Percentiles rank a stretch among this genome's conserved stretches.
phyloP scores from a whole-genome alignment of 352 stramenopile genomes.

The Globisporangium uncinulatum region DNA sequence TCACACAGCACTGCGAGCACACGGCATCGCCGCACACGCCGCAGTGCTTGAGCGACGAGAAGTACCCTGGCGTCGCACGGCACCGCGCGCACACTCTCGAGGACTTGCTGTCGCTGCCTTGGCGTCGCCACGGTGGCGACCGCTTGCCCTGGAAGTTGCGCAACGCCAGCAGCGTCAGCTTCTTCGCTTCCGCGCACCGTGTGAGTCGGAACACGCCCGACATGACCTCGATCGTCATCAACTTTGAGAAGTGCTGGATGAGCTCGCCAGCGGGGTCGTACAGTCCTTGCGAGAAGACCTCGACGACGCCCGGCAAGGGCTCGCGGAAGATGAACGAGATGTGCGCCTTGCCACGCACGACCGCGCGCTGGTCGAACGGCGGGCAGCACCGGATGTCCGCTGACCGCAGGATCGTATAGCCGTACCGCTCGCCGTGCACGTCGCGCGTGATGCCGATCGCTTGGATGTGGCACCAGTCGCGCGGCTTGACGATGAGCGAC shows the following conservation, averaged over 20 bases:
- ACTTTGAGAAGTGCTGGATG: slow-evolving; percentile 16
- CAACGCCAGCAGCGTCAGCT: slow-evolving; percentile 35
- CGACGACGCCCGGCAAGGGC: slow-evolving; percentile 22
- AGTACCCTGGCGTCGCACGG: slow-evolving; percentile 6
- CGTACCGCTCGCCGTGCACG: slow-evolving; percentile 19
- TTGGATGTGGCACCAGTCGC: slow-evolving; percentile 28
- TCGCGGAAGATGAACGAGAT: slow-evolving; percentile 35
- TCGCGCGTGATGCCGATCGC: slow-evolving; percentile 35
- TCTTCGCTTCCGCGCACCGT: slow-evolving; percentile 42
- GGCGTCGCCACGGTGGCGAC: not conserved
- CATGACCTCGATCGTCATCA: slow-evolving; percentile 19
- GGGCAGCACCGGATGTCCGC: slow-evolving; percentile 33
- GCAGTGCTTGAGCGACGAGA: slow-evolving; percentile 13
- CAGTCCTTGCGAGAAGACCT: slow-evolving; percentile 33
- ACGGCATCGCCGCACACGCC: slow-evolving; percentile 15
- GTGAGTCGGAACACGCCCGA: slow-evolving; percentile 21
- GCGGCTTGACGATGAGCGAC: slow-evolving; percentile 12
- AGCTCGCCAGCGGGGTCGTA: slow-evolving; percentile 39
- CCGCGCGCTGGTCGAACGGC: slow-evolving; percentile 19
- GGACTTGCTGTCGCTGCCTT: slow-evolving; percentile 2
- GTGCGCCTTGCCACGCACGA: slow-evolving; percentile 25
- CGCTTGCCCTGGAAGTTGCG: slow-evolving; percentile 21
- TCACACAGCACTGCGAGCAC: slow-evolving; percentile 20
- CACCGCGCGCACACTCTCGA: slow-evolving; percentile 18
- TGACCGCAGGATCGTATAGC: slow-evolving; percentile 38